Evolutionary conservation across 2,329 filamentous ascomycete species (phyloP), one percentile per base, ranked within the genome.

Genomic region (Penicillium carneum): DNA sequence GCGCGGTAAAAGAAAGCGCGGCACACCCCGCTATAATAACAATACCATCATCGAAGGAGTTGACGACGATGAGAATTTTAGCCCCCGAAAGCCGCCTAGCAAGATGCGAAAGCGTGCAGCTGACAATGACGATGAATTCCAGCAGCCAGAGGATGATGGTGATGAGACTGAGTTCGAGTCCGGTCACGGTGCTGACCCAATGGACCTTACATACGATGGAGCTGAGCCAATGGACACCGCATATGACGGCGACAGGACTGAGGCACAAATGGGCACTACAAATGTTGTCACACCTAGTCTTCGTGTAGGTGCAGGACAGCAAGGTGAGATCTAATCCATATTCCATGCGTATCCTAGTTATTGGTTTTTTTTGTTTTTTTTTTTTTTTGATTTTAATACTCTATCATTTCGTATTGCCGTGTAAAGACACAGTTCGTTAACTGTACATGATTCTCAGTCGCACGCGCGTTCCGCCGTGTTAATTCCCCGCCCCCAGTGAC

Each of bases 1-100:
- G 11, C 87, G 95, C 62, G 95, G 95, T 41, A 91, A 92, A 65
- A 86, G 95, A 67, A 88, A 88, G 65, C 86, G 90, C 63, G 80
- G 82, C 67, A 84, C 86, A 77, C 77, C 82, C 60, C 66, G 72
- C 62, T 75, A 75, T 42, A 51, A 63, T 7, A 57, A 75, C 43
- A 51, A 63, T 7, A 57, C 56, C 3, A 36, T 23, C 20, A 45
- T 42, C 23, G 47, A 57, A 20, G 58, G 61, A 51, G 36, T 62
- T 18, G 63, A 67, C 26, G 61, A 61, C 45, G 62, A 67, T 20
- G 55, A 48, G 10, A 29, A 16, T 1, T 38, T 6, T 64, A 72
- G 11, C 20, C 59, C 29, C 10, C 12, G n/a, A 7, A 3, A 14
- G n/a, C 38, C 29, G 10, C 70, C 70, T 3, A 57, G 62, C 43